Evolutionary conservation across 768 basidiomycete genomes (phyloP).

Genomic region (Cystobasidium ongulense): DNA sequence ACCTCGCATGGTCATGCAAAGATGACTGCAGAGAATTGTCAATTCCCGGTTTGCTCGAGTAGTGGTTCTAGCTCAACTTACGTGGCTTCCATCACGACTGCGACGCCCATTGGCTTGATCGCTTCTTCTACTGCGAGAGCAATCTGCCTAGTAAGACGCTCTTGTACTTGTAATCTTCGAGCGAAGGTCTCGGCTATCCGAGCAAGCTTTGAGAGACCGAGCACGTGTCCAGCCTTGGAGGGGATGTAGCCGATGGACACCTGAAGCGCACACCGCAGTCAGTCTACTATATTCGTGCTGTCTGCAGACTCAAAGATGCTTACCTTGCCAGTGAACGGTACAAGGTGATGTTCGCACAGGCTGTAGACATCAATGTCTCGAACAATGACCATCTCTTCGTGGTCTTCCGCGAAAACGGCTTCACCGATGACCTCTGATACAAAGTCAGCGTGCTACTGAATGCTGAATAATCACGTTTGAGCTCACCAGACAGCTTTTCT

Average conservation of each 20-base stretch:
- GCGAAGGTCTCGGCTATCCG: conserved; percentile 96
- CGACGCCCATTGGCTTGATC: conserved; percentile 92
- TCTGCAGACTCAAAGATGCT: conserved; percentile 45
- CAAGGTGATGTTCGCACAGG: conserved; percentile 95
- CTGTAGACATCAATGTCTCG: conserved; percentile 95
- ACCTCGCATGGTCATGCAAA: conserved; percentile 99
- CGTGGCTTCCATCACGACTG: conserved; percentile 99
- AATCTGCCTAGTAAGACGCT: conserved; percentile 93
- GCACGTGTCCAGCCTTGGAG: conserved; percentile 64
- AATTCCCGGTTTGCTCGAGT: background rate
- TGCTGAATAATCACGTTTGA: background rate
- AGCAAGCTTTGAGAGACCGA: conserved; percentile 92
- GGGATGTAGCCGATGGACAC: conserved; percentile 98
- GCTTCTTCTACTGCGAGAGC: conserved; percentile 97
- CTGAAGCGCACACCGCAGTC: conserved; percentile 47
- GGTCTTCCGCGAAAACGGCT: conserved; percentile 95
- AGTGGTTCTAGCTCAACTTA: conserved; percentile 54
- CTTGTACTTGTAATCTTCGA: conserved; percentile 90
- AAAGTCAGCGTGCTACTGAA: background rate
- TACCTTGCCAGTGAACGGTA: conserved; percentile 95
- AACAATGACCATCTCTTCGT: conserved; percentile 99
- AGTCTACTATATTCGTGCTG: conserved; percentile 28
- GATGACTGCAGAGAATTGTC: conserved; percentile 54
- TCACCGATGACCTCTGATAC: conserved; percentile 87
- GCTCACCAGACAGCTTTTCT: conserved; percentile 73